A percentile compares a stretch with the other conserved stretches of the same genome.
These are phyloP conservation scores for Penicillium sumatraense DNA, from an alignment of 2,329 filamentous ascomycete species.

Conservation along the genomic window DNA sequence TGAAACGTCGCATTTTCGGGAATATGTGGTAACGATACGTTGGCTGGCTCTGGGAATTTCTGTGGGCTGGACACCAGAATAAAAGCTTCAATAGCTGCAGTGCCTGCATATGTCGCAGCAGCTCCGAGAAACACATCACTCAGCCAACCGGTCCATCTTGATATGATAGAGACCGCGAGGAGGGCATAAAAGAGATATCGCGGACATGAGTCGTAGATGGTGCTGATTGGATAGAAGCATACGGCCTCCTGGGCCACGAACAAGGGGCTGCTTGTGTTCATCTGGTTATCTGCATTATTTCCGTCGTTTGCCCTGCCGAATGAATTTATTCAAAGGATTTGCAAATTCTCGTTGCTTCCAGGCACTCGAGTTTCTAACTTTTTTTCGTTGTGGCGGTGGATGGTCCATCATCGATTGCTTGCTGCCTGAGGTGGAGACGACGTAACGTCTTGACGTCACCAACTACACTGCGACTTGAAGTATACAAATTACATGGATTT, in stretches of 20 bases:
- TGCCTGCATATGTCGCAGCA: slow-evolving; percentile 38
- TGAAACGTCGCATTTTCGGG: slow-evolving; percentile 17
- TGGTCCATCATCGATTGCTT: too few species aligned
- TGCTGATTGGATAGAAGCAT: slow-evolving; percentile 40
- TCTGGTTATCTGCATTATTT: slow-evolving; percentile 3
- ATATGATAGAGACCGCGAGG: slow-evolving; percentile 32
- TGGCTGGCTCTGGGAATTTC: slow-evolving; percentile 9
- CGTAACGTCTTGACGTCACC: not conserved
- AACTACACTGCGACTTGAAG: too few species aligned
- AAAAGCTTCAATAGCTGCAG: slow-evolving; percentile 37
- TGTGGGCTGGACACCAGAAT: slow-evolving; percentile 31
- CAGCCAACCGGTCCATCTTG: slow-evolving; percentile 38
- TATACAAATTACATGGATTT: too few species aligned
- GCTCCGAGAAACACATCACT: slow-evolving; percentile 37
- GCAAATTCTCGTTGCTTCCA: not conserved
- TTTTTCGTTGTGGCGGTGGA: not conserved
- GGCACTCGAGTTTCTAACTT: not conserved
- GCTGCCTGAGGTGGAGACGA: not conserved
- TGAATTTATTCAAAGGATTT: not conserved
- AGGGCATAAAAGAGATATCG: slow-evolving; percentile 40
- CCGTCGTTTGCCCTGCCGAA: too few species aligned
- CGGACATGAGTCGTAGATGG: slow-evolving; percentile 37
- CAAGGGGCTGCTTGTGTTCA: slow-evolving; percentile 19
- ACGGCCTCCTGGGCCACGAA: slow-evolving; percentile 37
- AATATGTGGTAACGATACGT: slow-evolving; percentile 30